A percentile compares a stretch with the other conserved stretches of the same genome.
Evolutionary conservation across 2,329 filamentous ascomycete species (phyloP).

Genomic region (Cyphellophora europaea): DNA sequence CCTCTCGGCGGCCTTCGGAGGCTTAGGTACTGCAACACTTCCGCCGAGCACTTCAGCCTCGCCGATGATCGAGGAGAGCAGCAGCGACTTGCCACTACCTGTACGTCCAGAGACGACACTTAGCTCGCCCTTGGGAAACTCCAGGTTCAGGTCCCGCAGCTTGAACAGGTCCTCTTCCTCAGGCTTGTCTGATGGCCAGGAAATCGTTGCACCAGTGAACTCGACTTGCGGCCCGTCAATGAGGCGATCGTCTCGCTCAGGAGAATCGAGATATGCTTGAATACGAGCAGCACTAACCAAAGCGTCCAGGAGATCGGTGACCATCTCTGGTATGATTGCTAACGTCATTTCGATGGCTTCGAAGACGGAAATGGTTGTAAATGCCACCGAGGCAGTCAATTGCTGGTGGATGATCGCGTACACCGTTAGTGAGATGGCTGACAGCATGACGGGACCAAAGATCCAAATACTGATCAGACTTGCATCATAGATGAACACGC

Average conservation of each 20-base stretch:
- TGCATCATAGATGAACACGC: slow-evolving; percentile 55
- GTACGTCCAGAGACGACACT: slow-evolving; percentile 70
- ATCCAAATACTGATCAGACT: slow-evolving; percentile 61
- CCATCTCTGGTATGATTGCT: slow-evolving; percentile 62
- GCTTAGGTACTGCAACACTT: slow-evolving; percentile 41
- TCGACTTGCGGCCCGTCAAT: slow-evolving; percentile 50
- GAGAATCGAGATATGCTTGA: slow-evolving; percentile 58
- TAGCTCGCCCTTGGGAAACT: slow-evolving; percentile 59
- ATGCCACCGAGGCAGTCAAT: slow-evolving; percentile 64
- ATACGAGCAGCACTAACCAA: slow-evolving; percentile 65
- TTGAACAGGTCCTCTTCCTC: slow-evolving; percentile 52
- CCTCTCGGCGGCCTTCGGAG: slow-evolving; percentile 44
- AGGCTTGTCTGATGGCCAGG: slow-evolving; percentile 61
- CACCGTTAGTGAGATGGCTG: slow-evolving; percentile 59
- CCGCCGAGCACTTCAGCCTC: slow-evolving; percentile 63
- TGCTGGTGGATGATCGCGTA: slow-evolving; percentile 57
- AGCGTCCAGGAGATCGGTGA: slow-evolving; percentile 61
- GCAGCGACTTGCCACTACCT: slow-evolving; percentile 66
- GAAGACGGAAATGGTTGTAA: slow-evolving; percentile 69
- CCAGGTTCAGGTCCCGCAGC: slow-evolving; percentile 54
- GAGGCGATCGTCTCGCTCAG: slow-evolving; percentile 51
- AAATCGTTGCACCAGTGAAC: slow-evolving; percentile 59
- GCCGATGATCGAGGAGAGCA: slow-evolving; percentile 65
- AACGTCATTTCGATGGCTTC: slow-evolving; percentile 63
- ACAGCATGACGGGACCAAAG: slow-evolving; percentile 62